Percentiles rank a stretch among this genome's conserved stretches.
Conservation (phyloP, 306 rosid genomes). For the Glycyrrhiza uralensis region DNA sequence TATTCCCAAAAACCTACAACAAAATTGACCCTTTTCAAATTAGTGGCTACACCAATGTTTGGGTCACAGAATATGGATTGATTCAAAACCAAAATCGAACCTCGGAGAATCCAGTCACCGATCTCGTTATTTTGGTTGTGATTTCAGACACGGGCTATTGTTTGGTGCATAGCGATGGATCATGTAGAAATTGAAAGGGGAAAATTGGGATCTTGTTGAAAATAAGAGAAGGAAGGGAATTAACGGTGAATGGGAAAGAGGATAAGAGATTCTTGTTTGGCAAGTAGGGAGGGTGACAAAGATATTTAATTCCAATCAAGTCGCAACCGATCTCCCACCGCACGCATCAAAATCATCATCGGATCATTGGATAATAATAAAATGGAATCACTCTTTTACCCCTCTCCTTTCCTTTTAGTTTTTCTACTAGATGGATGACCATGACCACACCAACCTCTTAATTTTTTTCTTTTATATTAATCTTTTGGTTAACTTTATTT, state of each 20-base stretch:
- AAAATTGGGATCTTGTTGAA: slow-evolving; percentile 26
- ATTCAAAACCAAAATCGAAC: slow-evolving; percentile 26
- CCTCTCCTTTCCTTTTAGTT: not conserved
- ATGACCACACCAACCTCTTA: not conserved
- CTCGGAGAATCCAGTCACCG: slow-evolving; percentile 32
- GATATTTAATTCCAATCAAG: not conserved
- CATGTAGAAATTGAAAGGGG: not conserved
- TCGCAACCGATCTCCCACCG: not conserved
- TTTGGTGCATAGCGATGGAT: not conserved
- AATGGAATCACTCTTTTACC: slow-evolving; percentile 28
- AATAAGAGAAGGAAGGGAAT: not conserved
- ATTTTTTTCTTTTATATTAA: not conserved
- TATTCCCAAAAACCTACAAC: slow-evolving; percentile 34
- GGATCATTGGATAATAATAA: not conserved
- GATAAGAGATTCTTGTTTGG: slow-evolving; percentile 47
- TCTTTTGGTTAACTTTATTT: too few relatives aligned
- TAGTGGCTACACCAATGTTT: not conserved
- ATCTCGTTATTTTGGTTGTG: slow-evolving; percentile 19
- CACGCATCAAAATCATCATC: slow-evolving; percentile 10
- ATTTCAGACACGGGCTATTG: not conserved
- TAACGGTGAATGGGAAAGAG: slow-evolving; percentile 16
- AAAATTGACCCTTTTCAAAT: not conserved
- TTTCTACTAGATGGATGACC: not conserved
- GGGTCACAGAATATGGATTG: not conserved
- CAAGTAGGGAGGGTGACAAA: not conserved